Conservation (phyloP, 2,329 filamentous ascomycete species). For the Orbilia brochopaga region DNA sequence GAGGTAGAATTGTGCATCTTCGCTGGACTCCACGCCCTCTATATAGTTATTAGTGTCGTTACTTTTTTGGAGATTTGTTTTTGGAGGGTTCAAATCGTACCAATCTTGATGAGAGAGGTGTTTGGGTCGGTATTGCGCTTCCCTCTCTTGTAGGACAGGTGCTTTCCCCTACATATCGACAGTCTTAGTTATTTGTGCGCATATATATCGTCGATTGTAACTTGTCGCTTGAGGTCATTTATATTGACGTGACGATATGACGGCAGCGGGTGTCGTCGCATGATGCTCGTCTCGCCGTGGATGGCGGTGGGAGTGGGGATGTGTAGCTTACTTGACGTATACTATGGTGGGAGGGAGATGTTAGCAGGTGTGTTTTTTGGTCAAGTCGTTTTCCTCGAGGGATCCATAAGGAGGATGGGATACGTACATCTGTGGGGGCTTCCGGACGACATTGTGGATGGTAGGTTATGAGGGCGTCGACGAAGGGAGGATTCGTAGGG, state of each 20-base stretch:
- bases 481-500: constrained; percentile 46
- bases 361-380: constrained; percentile 48
- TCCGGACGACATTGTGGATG: constrained; percentile 83
- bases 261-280: constrained; percentile 32
- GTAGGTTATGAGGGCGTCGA: constrained; percentile 23
- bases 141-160: constrained; percentile 96
- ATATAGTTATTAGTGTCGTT: constrained; percentile 13
- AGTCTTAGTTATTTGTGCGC: constrained; percentile 27
- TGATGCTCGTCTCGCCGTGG: constrained; percentile 25
- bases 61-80: constrained; percentile 1
- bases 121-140: constrained; percentile 89
- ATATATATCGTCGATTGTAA: background rate
- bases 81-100: constrained; percentile 39
- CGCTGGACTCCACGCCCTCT: constrained; percentile 90
- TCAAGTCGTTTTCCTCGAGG: background rate
- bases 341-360: constrained; percentile 63
- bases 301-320: constrained; percentile 43
- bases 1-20: constrained; percentile 95
- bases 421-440: constrained; percentile 86
- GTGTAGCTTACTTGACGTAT: constrained; percentile 83
- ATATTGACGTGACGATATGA: background rate
- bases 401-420: constrained; percentile 47
- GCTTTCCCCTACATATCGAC: constrained; percentile 75
- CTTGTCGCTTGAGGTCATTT: background rate
- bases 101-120: constrained; percentile 93